Evolutionary conservation across 345 rosid genomes (phyloP), one percentile per base, ranked within the genome.

Genomic region (Rhodamnia argentea): DNA sequence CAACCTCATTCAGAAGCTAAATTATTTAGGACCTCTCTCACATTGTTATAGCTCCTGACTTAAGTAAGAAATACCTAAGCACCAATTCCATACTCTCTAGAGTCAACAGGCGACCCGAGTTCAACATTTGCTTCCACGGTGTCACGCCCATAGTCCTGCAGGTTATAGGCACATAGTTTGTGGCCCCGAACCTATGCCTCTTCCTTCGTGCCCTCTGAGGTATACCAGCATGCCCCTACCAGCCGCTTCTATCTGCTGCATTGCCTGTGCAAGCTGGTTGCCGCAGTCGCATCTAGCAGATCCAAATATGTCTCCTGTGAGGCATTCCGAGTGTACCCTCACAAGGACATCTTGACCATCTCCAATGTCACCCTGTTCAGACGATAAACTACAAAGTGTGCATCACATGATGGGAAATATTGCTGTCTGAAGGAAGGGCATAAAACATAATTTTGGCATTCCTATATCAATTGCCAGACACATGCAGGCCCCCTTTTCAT

Each of bases 21-120:
- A 64, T 29, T 64, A 32, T 64, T 42, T 22, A 32, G 76, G 23
- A 32, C 42, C 76, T 32, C 22, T n/a, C n/a, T 32, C 42, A 7
- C 76, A 32, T 7, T 4, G 20, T 20, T 14, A 14, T 64, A 64
- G 76, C 32, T 64, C 32, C 23, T 64, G 22, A 64, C 76, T 64
- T 16, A 64, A 32, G 76, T 13, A 40, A n/a, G 59, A 85, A n/a
- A 32, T 93, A 96, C 99, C 99, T 95, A 97, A 76, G 99, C 99
- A 54, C 76, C 99, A 75, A 96, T 94, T 83, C 99, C 99, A 84
- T 96, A 96, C 87, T 96, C 99, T 87, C 99, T 92, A 20, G 99
- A 95, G 90, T 96, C 99, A 88, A 96, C 93, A 22, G 98, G 98
- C 86, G 95, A 92, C 42, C 99, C 98, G 32, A 96, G 90, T 52